Evolutionary conservation across 306 rosid species (phyloP), one percentile per base, ranked within the genome.

Genomic region (Quercus variabilis): DNA sequence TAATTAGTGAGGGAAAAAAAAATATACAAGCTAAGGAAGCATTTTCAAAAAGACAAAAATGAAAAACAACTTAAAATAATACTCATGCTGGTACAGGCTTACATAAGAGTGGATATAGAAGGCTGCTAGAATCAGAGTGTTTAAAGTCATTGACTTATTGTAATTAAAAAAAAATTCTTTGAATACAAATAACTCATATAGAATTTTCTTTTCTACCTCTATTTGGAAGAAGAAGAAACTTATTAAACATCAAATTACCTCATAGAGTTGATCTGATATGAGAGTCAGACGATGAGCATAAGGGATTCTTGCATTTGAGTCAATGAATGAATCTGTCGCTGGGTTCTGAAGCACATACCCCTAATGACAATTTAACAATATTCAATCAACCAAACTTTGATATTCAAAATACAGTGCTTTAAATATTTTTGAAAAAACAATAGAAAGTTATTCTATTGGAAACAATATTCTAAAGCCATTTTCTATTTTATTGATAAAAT

Each of bases 341-440:
- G 82, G 82, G 25, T 71, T 28, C 62, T 56, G 71, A 71, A 78
- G 82, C 63, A 78, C 17, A 78, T 78, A 78, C 5, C 82, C 82
- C 82, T 78, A 33, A 9, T 10, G 20, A 54, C 15, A 18, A 57
- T 25, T n/a, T 38, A 4, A 21, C 17, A 43, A 10, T 6, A 20
- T 55, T 13, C 13, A 31, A 43, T 31, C 21, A 55, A 15, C 73
- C 30, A 5, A 57, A 57, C 52, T 15, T 77, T 71, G 38, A 71
- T 4, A 71, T 43, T 69, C 60, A 70, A 49, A 31, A 31, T 21
- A 31, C 33, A 65, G 2, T 41, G 46, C n/a, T 62, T 26, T 13
- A 12, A 49, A 49, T 6, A 26, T 14, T 30, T 26, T 64, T 30
- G 8, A 13, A 15, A 30, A 49, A 49, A 62, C 14, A 62, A 41